Percentiles rank a stretch among this genome's conserved stretches.
phyloP scores from a whole-genome alignment of 1,139 yeast genomes.

The Candida glucosophila region DNA sequence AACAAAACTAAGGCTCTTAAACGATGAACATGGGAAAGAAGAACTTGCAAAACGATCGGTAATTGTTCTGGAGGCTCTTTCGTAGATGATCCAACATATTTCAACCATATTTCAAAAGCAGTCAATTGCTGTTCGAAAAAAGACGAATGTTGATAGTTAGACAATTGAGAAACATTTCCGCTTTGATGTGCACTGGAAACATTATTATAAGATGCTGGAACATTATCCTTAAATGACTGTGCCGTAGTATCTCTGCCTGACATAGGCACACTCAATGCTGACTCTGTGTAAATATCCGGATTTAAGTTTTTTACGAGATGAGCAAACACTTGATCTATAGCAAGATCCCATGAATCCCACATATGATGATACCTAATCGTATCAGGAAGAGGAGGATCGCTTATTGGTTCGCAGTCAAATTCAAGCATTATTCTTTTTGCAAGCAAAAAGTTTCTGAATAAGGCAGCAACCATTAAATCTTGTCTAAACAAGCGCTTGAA shows the following conservation, averaged over 20 bases:
- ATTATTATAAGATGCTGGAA: slow-evolving; percentile 2
- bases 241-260: no score
- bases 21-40: slow-evolving; percentile 89
- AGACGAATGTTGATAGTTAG: slow-evolving; percentile 74
- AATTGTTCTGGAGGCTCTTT: slow-evolving; percentile 90
- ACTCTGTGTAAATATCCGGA: slow-evolving; percentile 12
- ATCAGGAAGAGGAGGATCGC: slow-evolving; percentile 90
- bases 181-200: background rate
- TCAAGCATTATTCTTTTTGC: slow-evolving; percentile 95
- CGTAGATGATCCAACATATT: slow-evolving; percentile 72
- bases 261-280: background rate
- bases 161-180: slow-evolving; percentile 10
- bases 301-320: slow-evolving; percentile 42
- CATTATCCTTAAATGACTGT: background rate
- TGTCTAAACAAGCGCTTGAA: slow-evolving; percentile 89
- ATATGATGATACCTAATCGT: slow-evolving; percentile 72
- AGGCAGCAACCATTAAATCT: slow-evolving; percentile 93
- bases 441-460: slow-evolving; percentile 81
- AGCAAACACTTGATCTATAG: slow-evolving; percentile 86
- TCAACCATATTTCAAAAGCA: slow-evolving; percentile 93
- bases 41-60: slow-evolving; percentile 87
- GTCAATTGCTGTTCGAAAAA: slow-evolving; percentile 94
- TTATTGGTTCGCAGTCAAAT: slow-evolving; percentile 87
- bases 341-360: slow-evolving; percentile 99
- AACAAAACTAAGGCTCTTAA: slow-evolving; percentile 78